Conservation (phyloP, 129 eudicot species). For the Tanacetum coccineum region DNA sequence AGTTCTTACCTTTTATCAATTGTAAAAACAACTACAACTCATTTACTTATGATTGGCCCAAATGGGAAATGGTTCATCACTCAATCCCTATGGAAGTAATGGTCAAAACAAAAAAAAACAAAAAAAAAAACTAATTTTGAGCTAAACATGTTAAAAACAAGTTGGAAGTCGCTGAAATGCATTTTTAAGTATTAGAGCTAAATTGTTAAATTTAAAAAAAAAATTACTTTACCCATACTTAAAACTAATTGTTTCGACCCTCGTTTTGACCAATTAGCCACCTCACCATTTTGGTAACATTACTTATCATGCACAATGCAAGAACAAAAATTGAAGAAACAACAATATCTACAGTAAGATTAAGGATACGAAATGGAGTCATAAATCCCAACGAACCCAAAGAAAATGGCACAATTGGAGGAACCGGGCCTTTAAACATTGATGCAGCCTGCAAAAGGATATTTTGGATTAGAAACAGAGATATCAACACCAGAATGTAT, state of each 20-base stretch:
- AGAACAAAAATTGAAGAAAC: not conserved
- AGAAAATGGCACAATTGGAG: conserved; percentile 95
- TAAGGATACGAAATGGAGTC: conserved; percentile 97
- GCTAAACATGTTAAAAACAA: not conserved
- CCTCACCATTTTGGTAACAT: not conserved
- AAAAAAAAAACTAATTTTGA: not conserved
- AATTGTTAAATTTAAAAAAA: no score
- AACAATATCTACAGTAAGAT: conserved; percentile 2
- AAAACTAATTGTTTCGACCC: not conserved
- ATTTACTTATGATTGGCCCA: no score
- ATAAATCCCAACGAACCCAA: conserved; percentile 95
- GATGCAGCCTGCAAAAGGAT: conserved; percentile 82
- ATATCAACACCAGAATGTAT: not conserved
- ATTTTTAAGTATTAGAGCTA: not conserved
- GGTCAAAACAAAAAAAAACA: not conserved
- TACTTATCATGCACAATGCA: not conserved
- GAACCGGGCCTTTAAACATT: conserved; percentile 97
- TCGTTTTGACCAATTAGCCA: conserved; percentile 8
- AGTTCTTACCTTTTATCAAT: no score
- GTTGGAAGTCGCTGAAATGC: not conserved
- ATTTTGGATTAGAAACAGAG: not conserved
- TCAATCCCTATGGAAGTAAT: no score
- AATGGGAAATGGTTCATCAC: no score
- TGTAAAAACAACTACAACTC: no score
- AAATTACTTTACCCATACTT: no score